Evolutionary conservation across 202 grass and related monocot genomes (phyloP).

Genomic region (Zoysia matrella): DNA sequence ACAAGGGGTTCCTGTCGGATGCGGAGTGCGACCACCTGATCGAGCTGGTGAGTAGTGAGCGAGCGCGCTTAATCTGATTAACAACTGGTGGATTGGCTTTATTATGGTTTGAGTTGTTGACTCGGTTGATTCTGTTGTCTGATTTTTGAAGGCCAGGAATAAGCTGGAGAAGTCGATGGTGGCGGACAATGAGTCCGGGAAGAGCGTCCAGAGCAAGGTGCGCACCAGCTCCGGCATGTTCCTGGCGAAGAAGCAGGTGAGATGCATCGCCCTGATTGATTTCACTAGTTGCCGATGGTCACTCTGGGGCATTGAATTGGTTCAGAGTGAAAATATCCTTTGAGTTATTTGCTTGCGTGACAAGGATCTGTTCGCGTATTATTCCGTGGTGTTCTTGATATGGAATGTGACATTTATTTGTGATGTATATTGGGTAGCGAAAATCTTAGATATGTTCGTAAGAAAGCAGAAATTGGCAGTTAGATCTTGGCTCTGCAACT

Average conservation of each 20-base stretch:
- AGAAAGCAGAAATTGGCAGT: not conserved
- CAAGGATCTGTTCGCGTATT: constrained; percentile 11
- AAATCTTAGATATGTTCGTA: not conserved
- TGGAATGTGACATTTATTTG: not conserved
- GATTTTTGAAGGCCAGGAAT: constrained; percentile 61
- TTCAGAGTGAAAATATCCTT: constrained; percentile 4
- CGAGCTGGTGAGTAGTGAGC: constrained; percentile 53
- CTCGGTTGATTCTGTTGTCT: constrained; percentile 19
- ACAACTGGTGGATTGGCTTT: not conserved
- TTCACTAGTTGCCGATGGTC: not conserved
- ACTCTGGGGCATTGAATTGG: not conserved
- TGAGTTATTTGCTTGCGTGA: not conserved
- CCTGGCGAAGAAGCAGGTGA: constrained; percentile 81
- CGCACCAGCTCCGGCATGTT: constrained; percentile 97
- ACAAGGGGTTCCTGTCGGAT: constrained; percentile 23
- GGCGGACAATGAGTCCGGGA: constrained; percentile 84
- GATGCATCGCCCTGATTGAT: constrained; percentile 12
- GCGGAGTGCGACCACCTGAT: constrained; percentile 84
- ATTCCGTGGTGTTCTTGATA: not conserved
- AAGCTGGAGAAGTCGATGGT: constrained; percentile 98
- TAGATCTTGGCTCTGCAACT: not conserved
- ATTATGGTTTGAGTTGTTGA: not conserved
- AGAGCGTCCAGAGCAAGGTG: constrained; percentile 81
- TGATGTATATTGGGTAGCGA: not conserved
- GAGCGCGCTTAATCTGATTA: constrained; percentile 15